Evolutionary conservation across 257 asterid species (phyloP), one percentile per base, ranked within the genome.

Genomic region (Scutellaria galericulata): DNA sequence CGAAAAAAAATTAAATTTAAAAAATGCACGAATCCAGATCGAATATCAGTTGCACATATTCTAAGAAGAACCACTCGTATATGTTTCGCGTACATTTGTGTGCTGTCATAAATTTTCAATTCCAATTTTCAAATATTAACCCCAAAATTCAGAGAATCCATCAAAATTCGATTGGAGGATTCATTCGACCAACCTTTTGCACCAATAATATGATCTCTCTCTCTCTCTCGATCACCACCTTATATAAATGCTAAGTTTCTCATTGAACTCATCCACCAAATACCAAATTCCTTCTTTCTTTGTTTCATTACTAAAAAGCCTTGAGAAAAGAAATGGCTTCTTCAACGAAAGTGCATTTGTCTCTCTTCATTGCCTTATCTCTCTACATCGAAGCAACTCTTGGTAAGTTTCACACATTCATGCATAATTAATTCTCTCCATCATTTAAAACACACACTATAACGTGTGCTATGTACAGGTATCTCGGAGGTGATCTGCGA

Each of bases 401-500:
- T 71, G 92, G 92, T 87, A 83, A 1, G 53, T 42, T 27, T 9
- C 37, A 31, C 37, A 1, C 37, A 31, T 31, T 24, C 48, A 18
- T n/a, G n/a, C n/a, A n/a, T 46, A 14, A 52, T n/a, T 15, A 2
- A 52, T 65, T 39, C 27, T 24, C 27, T 24, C 27, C 27, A 24
- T 24, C 27, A 24, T 24, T 31, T 4, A 31, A 31, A 9, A 61
- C 11, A 61, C 50, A 9, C 10, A 47, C 71, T 40, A 2, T 27
- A 60, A 72, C 24, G 65, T 57, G 40, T 22, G 20, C 35, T 64
- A 5, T 35, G 31, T 35, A 5, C 70, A 88, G 96, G 31, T 22
- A 6, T 68, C 85, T 96, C 87, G 14, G 89, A 78, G 58, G 79
- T 92, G n/a, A 50, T 83, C 9, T 92, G 96, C n/a, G 96, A 89